Evolutionary conservation across 164 flowering plant species (phyloP), one percentile per base, ranked within the genome.

Genomic region (Annona squamosa): DNA sequence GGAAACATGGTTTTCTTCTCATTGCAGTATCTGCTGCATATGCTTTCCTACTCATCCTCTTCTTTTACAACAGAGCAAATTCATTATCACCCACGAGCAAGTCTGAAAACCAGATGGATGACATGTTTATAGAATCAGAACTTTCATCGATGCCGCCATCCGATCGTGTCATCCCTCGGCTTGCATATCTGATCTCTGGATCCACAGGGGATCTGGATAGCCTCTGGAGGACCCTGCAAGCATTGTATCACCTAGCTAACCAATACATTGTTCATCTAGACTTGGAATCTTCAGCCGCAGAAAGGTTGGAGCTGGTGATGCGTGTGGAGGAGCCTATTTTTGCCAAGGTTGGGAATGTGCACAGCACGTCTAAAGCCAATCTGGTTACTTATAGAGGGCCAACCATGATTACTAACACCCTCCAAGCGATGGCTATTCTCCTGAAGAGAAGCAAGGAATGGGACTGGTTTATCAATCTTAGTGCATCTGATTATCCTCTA

Each of bases 391-490:
- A 93, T 67, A 86, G 89, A 84, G 98, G 98, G 67, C 97, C 98
- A 0, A 93, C 98, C 1, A 93, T 93, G 98, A 92, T 93, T 72
- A 78, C 98, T 2, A 93, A 88, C 81, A 93, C 97, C 16, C 94
- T 93, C 75, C 98, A 94, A 77, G 97, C 97, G 52, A 87, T 92
- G 71, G 98, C 97, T 18, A 87, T 92, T 80, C 92, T 93, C 74
- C 89, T 93, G 44, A 91, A 83, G 84, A 77, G 79, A 78, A 84
- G 77, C 77, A 86, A 88, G 72, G 89, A 92, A 0, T 94, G 98
- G 98, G 98, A 94, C 80, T 94, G 98, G 98, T 94, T 94, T 79
- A 94, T 94, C 77, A 92, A 95, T 76, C 97, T 95, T 63, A 95
- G 99, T 72, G 99, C 99, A 43, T 95, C 99, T 0, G 99, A 93